Conservation (phyloP, 2,329 filamentous ascomycete genomes). For the Trichoderma sp. region DNA sequence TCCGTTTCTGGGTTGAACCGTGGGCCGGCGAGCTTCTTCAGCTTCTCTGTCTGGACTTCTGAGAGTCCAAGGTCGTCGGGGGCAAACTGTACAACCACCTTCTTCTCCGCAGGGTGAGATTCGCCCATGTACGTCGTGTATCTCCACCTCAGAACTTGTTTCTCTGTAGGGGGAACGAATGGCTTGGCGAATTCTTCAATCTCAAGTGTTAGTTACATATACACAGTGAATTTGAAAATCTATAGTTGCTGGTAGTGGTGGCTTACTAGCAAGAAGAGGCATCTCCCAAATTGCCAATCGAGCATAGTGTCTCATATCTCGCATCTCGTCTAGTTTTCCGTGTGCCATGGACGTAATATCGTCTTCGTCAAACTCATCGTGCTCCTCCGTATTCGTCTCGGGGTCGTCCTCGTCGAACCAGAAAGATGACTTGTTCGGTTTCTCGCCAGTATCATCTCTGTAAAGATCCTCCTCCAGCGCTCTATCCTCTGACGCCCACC, state of each 20-base stretch:
- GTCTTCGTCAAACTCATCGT: slow-evolving; percentile 72
- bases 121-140: slow-evolving; percentile 98
- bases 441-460: slow-evolving; percentile 40
- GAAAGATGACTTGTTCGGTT: slow-evolving; percentile 47
- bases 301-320: slow-evolving; percentile 87
- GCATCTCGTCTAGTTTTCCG: slow-evolving; percentile 82
- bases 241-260: not conserved
- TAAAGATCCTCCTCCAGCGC: slow-evolving; percentile 40
- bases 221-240: not conserved
- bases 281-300: slow-evolving; percentile 93
- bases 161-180: slow-evolving; percentile 69
- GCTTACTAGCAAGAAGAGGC: slow-evolving; percentile 79
- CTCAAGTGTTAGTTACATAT: not conserved
- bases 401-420: slow-evolving; percentile 57
- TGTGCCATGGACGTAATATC: slow-evolving; percentile 85
- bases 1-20: slow-evolving; percentile 87
- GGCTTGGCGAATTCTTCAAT: slow-evolving; percentile 76
- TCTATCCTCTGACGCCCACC: slow-evolving; percentile 41
- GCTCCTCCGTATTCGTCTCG: slow-evolving; percentile 55
- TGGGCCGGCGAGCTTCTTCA: slow-evolving; percentile 82
- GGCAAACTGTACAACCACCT: slow-evolving; percentile 91
- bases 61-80: slow-evolving; percentile 73
- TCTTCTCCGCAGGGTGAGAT: slow-evolving; percentile 84
- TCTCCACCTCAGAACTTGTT: slow-evolving; percentile 84
- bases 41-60: slow-evolving; percentile 71